A percentile compares a stretch with the other conserved stretches of the same genome.
These are phyloP conservation scores for Dianthus caryophyllus DNA, from an alignment of 148 eudicot genomes.

Conservation along the genomic window DNA sequence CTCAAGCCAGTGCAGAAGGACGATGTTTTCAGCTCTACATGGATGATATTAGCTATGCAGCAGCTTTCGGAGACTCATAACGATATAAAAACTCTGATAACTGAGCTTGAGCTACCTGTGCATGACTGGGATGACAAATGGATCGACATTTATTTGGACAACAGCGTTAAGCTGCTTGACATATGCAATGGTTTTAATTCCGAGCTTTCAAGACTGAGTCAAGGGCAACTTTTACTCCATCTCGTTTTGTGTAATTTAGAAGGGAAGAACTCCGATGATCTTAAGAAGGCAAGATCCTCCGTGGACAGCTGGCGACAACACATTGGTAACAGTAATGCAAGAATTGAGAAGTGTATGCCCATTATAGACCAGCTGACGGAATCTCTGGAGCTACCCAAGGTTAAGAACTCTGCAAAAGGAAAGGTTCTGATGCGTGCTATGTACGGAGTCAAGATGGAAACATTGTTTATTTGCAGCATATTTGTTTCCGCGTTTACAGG, in stretches of 20 bases:
- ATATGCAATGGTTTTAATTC: conserved; percentile 67
- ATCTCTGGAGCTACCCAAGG: conserved; percentile 62
- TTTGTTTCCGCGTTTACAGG: conserved; percentile 68
- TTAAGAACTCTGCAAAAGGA: conserved; percentile 79
- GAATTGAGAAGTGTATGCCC: conserved; percentile 51
- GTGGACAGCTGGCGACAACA: conserved; percentile 74
- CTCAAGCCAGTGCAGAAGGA: conserved; percentile 50
- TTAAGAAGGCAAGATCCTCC: conserved; percentile 45
- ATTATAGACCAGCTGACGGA: conserved; percentile 46
- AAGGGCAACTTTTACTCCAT: conserved; percentile 64
- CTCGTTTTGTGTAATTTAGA: conserved; percentile 45
- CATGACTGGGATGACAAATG: conserved; percentile 85
- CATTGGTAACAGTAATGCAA: conserved; percentile 44
- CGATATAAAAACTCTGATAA: conserved; percentile 61
- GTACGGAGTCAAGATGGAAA: conserved; percentile 74
- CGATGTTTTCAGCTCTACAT: conserved; percentile 56
- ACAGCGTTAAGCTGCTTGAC: conserved; percentile 78
- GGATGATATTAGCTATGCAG: conserved; percentile 69
- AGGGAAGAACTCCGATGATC: conserved; percentile 28
- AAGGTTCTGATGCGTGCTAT: conserved; percentile 80
- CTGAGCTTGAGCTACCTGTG: conserved; percentile 75
- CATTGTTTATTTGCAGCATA: conserved; percentile 53
- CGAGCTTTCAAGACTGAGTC: conserved; percentile 62
- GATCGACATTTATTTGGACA: conserved; percentile 85
- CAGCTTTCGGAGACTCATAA: conserved; percentile 59